phyloP scores from a whole-genome alignment of 805 yeast genomes.

The Kockiozyma suomiensis region DNA sequence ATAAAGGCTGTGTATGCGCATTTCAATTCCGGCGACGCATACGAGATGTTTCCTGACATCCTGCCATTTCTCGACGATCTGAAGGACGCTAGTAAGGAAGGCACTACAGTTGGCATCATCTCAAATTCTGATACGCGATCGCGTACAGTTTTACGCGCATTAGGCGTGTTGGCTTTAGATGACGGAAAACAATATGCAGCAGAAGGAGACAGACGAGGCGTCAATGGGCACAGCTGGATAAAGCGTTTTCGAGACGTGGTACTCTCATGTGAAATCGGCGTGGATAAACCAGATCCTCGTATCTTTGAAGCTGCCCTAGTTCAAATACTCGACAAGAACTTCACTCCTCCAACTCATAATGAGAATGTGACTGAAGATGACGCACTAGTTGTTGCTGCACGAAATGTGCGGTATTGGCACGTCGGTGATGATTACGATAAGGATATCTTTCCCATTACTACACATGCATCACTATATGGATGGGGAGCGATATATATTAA shows the following conservation, averaged over 20 bases:
- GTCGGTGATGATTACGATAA: constrained; percentile 29
- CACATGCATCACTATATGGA: not conserved
- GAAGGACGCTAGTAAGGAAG: not conserved
- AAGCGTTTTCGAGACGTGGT: constrained; percentile 8
- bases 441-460: constrained; percentile 18
- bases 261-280: constrained; percentile 27
- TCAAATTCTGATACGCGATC: constrained; percentile 28
- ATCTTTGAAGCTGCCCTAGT: constrained; percentile 23
- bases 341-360: too few relatives aligned
- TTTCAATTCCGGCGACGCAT: constrained; percentile 24
- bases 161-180: constrained; percentile 19
- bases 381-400: not conserved
- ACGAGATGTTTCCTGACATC: constrained; percentile 18
- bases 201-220: not conserved
- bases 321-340: not conserved
- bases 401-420: constrained; percentile 20
- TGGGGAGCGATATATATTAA: constrained; percentile 7
- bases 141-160: constrained; percentile 11
- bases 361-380: too few relatives aligned
- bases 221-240: constrained; percentile 6
- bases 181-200: not conserved
- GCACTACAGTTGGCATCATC: constrained; percentile 13
- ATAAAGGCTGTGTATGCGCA: constrained; percentile 14
- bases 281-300: constrained; percentile 27
- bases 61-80: constrained; percentile 13